Evolutionary conservation across 2,329 filamentous ascomycete species (phyloP).

Genomic region (Claviceps lovelessii): DNA sequence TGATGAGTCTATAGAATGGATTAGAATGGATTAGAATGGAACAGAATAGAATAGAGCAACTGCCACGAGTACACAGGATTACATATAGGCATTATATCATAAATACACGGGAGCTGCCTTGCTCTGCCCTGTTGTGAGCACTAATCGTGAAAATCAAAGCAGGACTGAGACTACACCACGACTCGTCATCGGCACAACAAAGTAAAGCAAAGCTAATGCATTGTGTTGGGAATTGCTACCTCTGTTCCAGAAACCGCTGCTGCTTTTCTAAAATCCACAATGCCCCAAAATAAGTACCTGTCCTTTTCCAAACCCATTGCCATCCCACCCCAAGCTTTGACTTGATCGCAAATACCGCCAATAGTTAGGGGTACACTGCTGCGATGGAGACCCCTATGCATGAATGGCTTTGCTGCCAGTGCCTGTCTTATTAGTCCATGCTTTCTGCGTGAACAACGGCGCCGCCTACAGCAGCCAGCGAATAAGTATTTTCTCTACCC

Average conservation of each 20-base stretch:
- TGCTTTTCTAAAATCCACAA: slow-evolving; percentile 1
- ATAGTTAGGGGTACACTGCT: neutral
- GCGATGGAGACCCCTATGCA: neutral
- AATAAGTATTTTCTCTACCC: neutral
- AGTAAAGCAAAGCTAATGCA: slow-evolving; percentile 1
- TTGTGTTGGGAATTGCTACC: neutral
- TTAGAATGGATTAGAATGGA: no score
- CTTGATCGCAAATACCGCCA: neutral
- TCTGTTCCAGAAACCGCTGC: neutral
- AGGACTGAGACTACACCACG: no score
- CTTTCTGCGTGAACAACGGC: slow-evolving; percentile 6
- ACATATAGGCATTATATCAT: no score
- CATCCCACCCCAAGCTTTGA: neutral
- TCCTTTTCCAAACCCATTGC: neutral
- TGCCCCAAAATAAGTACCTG: neutral
- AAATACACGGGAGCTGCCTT: no score
- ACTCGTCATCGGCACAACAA: no score
- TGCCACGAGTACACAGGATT: no score
- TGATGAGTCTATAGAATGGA: no score
- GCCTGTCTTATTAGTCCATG: neutral
- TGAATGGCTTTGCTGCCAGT: slow-evolving; percentile 7
- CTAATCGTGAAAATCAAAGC: no score
- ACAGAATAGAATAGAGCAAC: no score
- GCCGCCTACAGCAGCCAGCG: neutral
- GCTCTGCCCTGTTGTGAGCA: no score